Evolutionary conservation across 768 basidiomycete species (phyloP).

Genomic region (Mrakia frigida): DNA sequence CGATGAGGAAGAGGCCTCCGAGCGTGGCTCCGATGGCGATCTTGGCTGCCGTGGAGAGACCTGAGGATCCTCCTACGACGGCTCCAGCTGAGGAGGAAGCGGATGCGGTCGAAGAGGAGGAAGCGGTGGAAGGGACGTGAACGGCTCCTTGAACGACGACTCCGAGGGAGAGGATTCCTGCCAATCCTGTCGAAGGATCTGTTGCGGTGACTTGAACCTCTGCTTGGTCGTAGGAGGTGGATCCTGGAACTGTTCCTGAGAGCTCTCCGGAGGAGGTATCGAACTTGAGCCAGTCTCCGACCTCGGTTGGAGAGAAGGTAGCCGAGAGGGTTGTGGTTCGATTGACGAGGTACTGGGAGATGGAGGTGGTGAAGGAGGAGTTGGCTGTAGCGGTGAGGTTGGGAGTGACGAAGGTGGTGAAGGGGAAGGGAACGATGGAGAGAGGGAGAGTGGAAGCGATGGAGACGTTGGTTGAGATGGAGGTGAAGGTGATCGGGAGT

Average conservation of each 20-base stretch:
- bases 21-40: constrained; percentile 26
- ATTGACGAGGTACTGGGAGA: constrained; percentile 15
- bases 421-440: constrained; percentile 27
- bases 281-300: constrained; percentile 25
- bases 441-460: constrained; percentile 20
- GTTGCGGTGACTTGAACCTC: constrained; percentile 21
- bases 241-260: constrained; percentile 5
- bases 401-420: constrained; percentile 23
- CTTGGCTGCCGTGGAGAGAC: constrained; percentile 15
- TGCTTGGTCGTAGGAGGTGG: constrained; percentile 7
- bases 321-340: constrained; percentile 14
- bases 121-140: constrained; percentile 8
- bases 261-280: not conserved
- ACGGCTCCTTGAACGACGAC: not conserved
- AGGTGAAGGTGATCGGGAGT: constrained; percentile 18
- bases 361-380: constrained; percentile 11
- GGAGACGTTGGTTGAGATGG: constrained; percentile 1
- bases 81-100: constrained; percentile 10
- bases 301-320: constrained; percentile 5
- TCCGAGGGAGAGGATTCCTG: not conserved
- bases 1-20: constrained; percentile 24
- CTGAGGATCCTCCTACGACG: not conserved
- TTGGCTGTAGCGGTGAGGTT: constrained; percentile 18
- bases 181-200: constrained; percentile 18
- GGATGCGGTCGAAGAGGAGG: not conserved